Percentiles rank a stretch among this genome's conserved stretches.
Conservation (phyloP, 257 asterid species). For the Prunella vulgaris region DNA sequence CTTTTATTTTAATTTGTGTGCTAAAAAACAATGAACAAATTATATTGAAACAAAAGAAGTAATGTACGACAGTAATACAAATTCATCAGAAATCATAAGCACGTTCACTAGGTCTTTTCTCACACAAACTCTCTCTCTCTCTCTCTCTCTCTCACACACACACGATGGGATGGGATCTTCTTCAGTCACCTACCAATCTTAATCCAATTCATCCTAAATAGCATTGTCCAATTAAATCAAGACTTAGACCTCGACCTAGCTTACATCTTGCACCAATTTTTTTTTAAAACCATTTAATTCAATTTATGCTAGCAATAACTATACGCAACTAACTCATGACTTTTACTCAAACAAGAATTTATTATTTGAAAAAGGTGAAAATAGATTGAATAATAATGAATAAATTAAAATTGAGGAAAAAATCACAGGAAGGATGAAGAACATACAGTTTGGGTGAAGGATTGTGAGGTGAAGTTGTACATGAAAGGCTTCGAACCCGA, state of each 20-base stretch:
- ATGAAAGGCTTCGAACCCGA: slow-evolving; percentile 53
- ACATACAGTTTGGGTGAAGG: slow-evolving; percentile 83
- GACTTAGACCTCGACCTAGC: not conserved
- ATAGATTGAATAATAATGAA: not conserved
- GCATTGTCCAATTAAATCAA: not conserved
- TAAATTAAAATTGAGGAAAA: not conserved
- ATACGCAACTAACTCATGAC: slow-evolving; percentile 12
- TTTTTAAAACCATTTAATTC: slow-evolving; percentile 21
- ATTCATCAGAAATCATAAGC: too few relatives aligned
- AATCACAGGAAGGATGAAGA: not conserved
- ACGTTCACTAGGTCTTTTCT: too few relatives aligned
- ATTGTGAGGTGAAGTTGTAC: slow-evolving; percentile 77
- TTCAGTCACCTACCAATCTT: not conserved
- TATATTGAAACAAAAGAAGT: too few relatives aligned
- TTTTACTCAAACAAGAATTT: slow-evolving; percentile 1
- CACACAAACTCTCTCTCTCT: too few relatives aligned
- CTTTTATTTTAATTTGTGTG: too few relatives aligned
- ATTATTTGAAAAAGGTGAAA: not conserved
- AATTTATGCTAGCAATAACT: not conserved
- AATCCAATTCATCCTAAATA: not conserved
- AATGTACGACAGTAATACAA: too few relatives aligned
- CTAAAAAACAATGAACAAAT: too few relatives aligned
- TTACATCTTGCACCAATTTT: not conserved
- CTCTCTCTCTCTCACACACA: too few relatives aligned
- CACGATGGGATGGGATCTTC: too few relatives aligned